These are phyloP conservation scores for Leptodontidium sp. DNA, from an alignment of 2,329 filamentous ascomycete genomes.

Conservation along the genomic window DNA sequence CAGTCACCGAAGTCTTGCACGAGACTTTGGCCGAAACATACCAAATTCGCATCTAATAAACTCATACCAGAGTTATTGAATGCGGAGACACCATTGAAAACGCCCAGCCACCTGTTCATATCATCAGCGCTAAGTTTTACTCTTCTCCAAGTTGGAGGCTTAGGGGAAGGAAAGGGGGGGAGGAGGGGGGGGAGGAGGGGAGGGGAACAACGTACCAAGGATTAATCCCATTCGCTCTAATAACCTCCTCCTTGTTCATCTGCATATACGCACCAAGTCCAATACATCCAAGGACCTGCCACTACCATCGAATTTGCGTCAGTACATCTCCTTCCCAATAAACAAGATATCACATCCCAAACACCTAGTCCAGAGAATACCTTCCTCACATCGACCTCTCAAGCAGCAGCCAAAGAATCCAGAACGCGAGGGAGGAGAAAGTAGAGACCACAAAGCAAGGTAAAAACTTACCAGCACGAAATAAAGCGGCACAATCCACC, in stretches of 20 bases:
- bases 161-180: background rate
- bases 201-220: conserved; percentile 55
- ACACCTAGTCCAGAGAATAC: no score
- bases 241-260: conserved; percentile 56
- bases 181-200: background rate
- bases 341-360: no score
- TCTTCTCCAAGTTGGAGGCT: no score
- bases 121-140: conserved; percentile 9
- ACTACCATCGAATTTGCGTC: conserved; percentile 41
- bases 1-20: background rate
- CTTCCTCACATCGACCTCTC: no score
- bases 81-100: conserved; percentile 72
- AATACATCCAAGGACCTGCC: conserved; percentile 66
- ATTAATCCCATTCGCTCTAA: conserved; percentile 64
- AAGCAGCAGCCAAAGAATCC: no score
- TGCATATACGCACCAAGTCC: conserved; percentile 68
- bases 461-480: conserved; percentile 50
- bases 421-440: no score
- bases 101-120: conserved; percentile 62
- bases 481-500: conserved; percentile 67
- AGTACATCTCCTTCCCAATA: no score
- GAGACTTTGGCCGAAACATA: conserved; percentile 35
- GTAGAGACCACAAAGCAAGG: no score
- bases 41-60: conserved; percentile 71
- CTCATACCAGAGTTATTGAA: conserved; percentile 79